phyloP scores from a whole-genome alignment of 805 yeast genomes.

The Metschnikowia henanensis region DNA sequence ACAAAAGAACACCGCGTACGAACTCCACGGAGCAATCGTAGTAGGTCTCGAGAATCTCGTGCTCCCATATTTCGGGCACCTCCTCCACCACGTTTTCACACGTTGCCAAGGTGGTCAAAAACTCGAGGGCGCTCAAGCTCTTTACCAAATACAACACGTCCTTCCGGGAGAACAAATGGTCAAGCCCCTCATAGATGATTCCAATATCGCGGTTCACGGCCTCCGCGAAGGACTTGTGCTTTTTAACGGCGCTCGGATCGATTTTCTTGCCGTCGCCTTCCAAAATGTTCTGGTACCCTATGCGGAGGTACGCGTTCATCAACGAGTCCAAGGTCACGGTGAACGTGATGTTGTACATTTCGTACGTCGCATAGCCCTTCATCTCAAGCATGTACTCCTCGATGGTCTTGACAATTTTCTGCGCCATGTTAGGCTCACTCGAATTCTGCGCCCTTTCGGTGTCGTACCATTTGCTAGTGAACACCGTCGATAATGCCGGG shows the following conservation, averaged over 20 bases:
- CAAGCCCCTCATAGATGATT: constrained; percentile 36
- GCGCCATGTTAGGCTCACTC: constrained; percentile 46
- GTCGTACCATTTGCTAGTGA: constrained; percentile 71
- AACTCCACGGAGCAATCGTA: constrained; percentile 78
- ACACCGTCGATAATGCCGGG: constrained; percentile 59
- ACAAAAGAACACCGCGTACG: constrained; percentile 60
- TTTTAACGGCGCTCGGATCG: constrained; percentile 37
- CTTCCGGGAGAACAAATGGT: constrained; percentile 37
- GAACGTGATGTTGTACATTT: constrained; percentile 40
- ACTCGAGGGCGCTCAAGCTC: constrained; percentile 42
- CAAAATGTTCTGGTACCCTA: constrained; percentile 41
- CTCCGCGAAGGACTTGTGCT: constrained; percentile 38
- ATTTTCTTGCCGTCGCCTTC: constrained; percentile 44
- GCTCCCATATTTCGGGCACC: constrained; percentile 54
- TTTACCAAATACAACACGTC: constrained; percentile 39
- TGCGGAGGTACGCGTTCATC: constrained; percentile 36
- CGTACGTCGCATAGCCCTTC: constrained; percentile 44
- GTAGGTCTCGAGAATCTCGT: constrained; percentile 58
- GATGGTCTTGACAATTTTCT: constrained; percentile 69
- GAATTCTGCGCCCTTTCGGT: constrained; percentile 21
- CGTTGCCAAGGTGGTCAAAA: constrained; percentile 38
- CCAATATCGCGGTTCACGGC: constrained; percentile 40
- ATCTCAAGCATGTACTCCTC: constrained; percentile 72
- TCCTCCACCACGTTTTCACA: constrained; percentile 34
- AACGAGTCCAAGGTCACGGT: constrained; percentile 39